phyloP scores from a whole-genome alignment of 2,329 filamentous ascomycete genomes.

The Trichophyton simii region DNA sequence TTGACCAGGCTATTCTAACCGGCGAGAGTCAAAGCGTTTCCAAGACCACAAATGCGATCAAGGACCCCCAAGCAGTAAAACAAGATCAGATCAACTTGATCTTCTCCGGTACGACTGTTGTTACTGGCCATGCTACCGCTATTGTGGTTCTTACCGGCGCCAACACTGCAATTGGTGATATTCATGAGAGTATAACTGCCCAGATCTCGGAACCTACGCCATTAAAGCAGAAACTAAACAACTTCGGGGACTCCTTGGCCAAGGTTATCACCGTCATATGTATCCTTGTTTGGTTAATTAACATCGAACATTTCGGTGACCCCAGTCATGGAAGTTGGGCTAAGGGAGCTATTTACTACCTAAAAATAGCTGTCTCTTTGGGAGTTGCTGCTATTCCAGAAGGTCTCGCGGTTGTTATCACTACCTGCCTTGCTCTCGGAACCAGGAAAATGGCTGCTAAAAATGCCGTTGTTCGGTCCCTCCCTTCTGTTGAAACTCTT shows the following conservation, averaged over 20 bases:
- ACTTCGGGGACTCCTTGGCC: constrained; percentile 89
- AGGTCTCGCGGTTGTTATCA: constrained; percentile 94
- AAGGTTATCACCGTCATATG: constrained; percentile 99
- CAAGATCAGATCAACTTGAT: constrained; percentile 97
- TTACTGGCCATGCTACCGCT: constrained; percentile 83
- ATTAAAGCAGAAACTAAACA: constrained; percentile 95
- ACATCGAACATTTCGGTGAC: constrained; percentile 93
- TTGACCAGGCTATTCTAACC: constrained; percentile 94
- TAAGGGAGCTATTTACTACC: constrained; percentile 97
- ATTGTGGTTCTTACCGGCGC: constrained; percentile 81
- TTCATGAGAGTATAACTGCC: constrained; percentile 94
- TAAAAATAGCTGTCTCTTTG: constrained; percentile 97
- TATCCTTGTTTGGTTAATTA: constrained; percentile 94
- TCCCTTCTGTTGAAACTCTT: constrained; percentile 93
- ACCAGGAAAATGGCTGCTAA: constrained; percentile 98
- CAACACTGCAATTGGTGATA: constrained; percentile 91
- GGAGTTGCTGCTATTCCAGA: constrained; percentile 97
- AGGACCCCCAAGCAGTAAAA: constrained; percentile 76
- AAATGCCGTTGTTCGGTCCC: constrained; percentile 89
- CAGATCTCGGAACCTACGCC: constrained; percentile 97
- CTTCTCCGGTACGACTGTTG: constrained; percentile 95
- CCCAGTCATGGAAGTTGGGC: constrained; percentile 84
- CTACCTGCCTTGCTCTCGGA: constrained; percentile 90
- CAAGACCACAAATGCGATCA: constrained; percentile 60
- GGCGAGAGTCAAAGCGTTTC: constrained; percentile 95